Percentiles rank a stretch among this genome's conserved stretches.
Evolutionary conservation across 352 stramenopile genomes (phyloP).

Genomic region (Phytophthora constricta): DNA sequence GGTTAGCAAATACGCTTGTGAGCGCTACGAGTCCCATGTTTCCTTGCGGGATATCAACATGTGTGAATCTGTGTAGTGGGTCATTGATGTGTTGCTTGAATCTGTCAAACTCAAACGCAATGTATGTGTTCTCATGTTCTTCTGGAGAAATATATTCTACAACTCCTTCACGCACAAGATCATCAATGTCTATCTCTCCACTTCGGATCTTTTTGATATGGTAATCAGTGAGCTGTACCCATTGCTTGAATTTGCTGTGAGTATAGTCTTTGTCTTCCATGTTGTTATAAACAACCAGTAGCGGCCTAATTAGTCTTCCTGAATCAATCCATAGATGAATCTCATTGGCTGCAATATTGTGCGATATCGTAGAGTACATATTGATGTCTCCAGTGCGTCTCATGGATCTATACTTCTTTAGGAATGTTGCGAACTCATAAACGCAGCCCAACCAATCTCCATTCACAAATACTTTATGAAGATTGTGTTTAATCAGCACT

Average conservation of each 20-base stretch:
- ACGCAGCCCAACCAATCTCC: constrained; percentile 24
- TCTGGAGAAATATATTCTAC: constrained; percentile 24
- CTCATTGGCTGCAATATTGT: constrained; percentile 14
- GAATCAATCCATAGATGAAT: constrained; percentile 18
- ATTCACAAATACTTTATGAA: constrained; percentile 25
- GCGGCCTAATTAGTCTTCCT: constrained; percentile 8
- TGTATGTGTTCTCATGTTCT: constrained; percentile 27
- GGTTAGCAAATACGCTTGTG: constrained; percentile 12
- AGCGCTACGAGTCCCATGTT: constrained; percentile 12
- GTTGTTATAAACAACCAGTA: constrained; percentile 15
- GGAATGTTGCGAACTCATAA: constrained; percentile 11
- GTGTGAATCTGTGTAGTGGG: constrained; percentile 9
- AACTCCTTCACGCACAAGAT: constrained; percentile 12
- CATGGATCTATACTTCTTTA: constrained; percentile 3
- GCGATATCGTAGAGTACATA: constrained; percentile 8
- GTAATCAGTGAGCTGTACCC: constrained; percentile 9
- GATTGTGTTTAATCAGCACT: constrained; percentile 14
- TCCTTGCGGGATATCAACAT: constrained; percentile 9
- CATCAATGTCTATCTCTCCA: constrained; percentile 12
- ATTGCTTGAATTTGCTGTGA: constrained; percentile 11
- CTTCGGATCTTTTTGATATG: constrained; percentile 3
- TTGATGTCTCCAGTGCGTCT: constrained; percentile 8
- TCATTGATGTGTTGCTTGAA: constrained; percentile 16
- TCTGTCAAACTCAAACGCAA: constrained; percentile 16
- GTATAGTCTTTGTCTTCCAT: constrained; percentile 14